Conservation (phyloP, 306 rosid species). For the Senna siamea region DNA sequence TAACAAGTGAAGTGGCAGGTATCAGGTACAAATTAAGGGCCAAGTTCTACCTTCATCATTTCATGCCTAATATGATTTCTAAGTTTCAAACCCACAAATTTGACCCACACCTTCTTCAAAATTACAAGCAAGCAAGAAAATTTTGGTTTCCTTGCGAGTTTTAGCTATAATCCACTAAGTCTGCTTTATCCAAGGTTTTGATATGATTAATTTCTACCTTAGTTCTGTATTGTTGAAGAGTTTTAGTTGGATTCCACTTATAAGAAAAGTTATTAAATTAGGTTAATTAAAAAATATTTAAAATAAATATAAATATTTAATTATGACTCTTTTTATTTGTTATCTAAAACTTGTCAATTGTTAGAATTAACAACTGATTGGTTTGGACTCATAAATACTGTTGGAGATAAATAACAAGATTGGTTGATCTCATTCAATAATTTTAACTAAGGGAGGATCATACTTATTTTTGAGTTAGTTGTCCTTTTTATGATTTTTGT, state of each 20-base stretch:
- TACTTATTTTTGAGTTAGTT: too few relatives aligned
- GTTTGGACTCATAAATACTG: too few relatives aligned
- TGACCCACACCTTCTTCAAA: neutral
- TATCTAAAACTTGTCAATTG: too few relatives aligned
- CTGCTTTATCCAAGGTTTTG: neutral
- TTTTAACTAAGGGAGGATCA: too few relatives aligned
- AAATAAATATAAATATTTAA: too few relatives aligned
- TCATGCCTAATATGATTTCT: neutral
- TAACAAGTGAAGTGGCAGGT: constrained; percentile 1
- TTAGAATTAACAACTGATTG: too few relatives aligned
- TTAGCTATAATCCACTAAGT: neutral
- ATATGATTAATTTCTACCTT: neutral
- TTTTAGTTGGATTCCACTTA: neutral
- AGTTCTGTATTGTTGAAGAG: neutral
- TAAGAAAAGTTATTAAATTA: too few relatives aligned
- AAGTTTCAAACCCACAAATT: neutral
- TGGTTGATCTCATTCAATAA: too few relatives aligned
- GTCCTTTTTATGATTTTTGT: too few relatives aligned
- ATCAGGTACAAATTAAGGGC: neutral
- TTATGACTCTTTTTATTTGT: too few relatives aligned
- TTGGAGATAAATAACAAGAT: too few relatives aligned
- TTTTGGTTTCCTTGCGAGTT: neutral
- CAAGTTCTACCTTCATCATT: constrained; percentile 12
- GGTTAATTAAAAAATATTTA: too few relatives aligned
- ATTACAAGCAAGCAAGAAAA: neutral